Evolutionary conservation across 2,329 filamentous ascomycete genomes (phyloP), one percentile per base, ranked within the genome.

Genomic region (Alternaria longipes): DNA sequence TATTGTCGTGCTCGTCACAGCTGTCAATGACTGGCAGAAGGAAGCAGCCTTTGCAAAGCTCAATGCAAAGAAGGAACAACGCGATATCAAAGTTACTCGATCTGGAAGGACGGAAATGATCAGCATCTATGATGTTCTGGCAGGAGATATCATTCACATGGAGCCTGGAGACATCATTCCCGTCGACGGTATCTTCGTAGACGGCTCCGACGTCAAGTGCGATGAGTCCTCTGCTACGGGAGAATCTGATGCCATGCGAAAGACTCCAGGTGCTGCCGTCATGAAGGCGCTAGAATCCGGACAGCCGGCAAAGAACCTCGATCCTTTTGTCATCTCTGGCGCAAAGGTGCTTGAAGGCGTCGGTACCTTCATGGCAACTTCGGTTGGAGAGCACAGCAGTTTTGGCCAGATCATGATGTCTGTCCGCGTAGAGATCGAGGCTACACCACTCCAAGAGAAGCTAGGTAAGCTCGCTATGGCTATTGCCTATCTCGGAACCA

Each of bases 171-270:
- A 92, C 68, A 81, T 90, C 46, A 83, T 91, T 34, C 89, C 90
- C 0, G 89, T 89, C 3, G 90, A 92, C 71, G 90, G 90, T 1
- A 83, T 91, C 51, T 86, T 91, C 62, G 87, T 92, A 59, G 82
- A 84, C 11, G 88, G 88, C 6, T 85, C 89, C 64, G 86, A 86
- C 49, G 77, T 91, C 55, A 87, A 89, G 75, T 92, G 89, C 68
- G 90, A 92, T 67, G 90, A 92, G 72, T 91, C 89, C 1, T 91
- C 89, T 9, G 88, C 88, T 1, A 92, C 90, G 4, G 90, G 90
- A 65, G 90, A 92, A 74, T 91, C 89, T 0, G 89, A 92, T 70
- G 84, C 89, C 34, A 85, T 91, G 73, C 88, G 87, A 74, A 92
- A 92, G 79, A 86, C 84, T 0, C 75, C 81, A 5, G 89, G 85